Evolutionary conservation across 1,139 yeast species (phyloP).

Genomic region (Petasospora fabianii): DNA sequence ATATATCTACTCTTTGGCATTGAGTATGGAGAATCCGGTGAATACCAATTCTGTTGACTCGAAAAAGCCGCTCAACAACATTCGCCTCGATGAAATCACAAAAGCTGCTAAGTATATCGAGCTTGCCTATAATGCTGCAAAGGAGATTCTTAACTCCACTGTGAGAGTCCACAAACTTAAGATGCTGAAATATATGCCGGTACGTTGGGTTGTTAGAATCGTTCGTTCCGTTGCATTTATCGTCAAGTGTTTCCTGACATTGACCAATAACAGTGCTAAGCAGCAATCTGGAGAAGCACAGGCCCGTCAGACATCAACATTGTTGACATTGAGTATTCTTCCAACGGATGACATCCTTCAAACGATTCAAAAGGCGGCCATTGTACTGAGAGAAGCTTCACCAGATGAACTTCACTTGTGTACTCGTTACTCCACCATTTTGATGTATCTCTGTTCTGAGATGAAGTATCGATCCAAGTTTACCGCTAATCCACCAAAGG

Average conservation of each 20-base stretch:
- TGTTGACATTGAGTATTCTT: conserved; percentile 58
- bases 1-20: conserved; percentile 78
- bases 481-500: conserved; percentile 23
- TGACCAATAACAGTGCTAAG: conserved; percentile 42
- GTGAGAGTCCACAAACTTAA: conserved; percentile 64
- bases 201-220: conserved; percentile 82
- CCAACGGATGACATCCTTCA: conserved; percentile 68
- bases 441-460: conserved; percentile 75
- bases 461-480: conserved; percentile 43
- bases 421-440: conserved; percentile 73
- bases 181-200: conserved; percentile 76
- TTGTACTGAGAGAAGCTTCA: conserved; percentile 72
- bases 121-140: conserved; percentile 80
- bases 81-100: conserved; percentile 66
- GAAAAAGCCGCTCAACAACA: conserved; percentile 27
- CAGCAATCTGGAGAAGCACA: conserved; percentile 17
- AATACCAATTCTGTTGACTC: conserved; percentile 24
- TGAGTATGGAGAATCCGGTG: conserved; percentile 44
- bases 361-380: conserved; percentile 69
- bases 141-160: conserved; percentile 71
- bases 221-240: conserved; percentile 91
- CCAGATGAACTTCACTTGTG: conserved; percentile 89
- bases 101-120: conserved; percentile 76
- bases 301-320: conserved; percentile 40
- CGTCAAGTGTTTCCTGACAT: conserved; percentile 75